Evolutionary conservation across 2,329 filamentous ascomycete species (phyloP), one percentile per base, ranked within the genome.

Genomic region (Hymenoscyphus scutula): DNA sequence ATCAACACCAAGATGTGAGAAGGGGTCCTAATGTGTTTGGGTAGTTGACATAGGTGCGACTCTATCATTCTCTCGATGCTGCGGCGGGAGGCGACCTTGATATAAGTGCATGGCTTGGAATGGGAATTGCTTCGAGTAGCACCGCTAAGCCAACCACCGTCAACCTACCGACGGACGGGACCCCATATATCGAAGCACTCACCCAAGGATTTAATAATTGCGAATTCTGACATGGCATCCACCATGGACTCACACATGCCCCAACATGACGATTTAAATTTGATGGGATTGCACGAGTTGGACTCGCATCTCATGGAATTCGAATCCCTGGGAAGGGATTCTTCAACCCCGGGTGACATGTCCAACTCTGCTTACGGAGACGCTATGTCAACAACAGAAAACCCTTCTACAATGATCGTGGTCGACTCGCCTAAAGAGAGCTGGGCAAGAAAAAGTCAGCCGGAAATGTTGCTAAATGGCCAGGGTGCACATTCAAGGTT

Each of bases 221-320:
- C 56, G 75, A 68, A 60, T 62, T 60, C 64, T 65, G 67, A 71
- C 53, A 77, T 77, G 75, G 71, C 72, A 69, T 64, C 70, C 53
- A 70, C 69, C 64, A 72, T 74, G 68, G 74, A 73, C 59, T 64
- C 68, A 66, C 73, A 74, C 67, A 67, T 71, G 63, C 67, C 72
- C 67, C 71, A 74, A 59, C 68, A 72, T 63, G 73, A 74, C 66
- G 74, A 75, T 70, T 66, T 75, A 62, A 71, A 71, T 71, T 67
- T 74, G 66, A 75, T 73, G 72, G 73, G 74, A 34, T 66, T 73
- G 56, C 70, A 74, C 69, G 73, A 75, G 67, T 64, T 75, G 61
- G 74, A 75, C 66, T 75, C 74, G 62, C 74, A 76, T 64, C 68
- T 76, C 38, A 70, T 73, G 60, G 72, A 74, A 65, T 74, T 74